Percentiles rank a stretch among this genome's conserved stretches.
These are phyloP conservation scores for Boletellus sp. DNA, from an alignment of 768 basidiomycete species.

Conservation along the genomic window DNA sequence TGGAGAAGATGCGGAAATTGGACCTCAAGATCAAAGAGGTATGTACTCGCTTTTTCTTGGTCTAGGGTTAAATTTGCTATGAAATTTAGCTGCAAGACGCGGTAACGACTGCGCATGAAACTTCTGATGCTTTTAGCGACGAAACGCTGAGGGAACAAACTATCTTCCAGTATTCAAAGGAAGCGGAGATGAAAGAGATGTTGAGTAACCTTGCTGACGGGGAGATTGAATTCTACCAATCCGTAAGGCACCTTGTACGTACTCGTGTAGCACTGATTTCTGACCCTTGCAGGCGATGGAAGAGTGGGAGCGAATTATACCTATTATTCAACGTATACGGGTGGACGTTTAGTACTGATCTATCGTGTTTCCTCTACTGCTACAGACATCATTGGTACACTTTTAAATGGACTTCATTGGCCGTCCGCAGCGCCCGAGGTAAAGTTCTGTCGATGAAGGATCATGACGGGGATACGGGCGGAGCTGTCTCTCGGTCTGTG, in stretches of 20 bases:
- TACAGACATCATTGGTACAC: conserved; percentile 8
- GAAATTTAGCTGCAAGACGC: conserved; percentile 83
- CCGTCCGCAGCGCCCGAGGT: conserved; percentile 4
- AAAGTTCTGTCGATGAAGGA: neutral
- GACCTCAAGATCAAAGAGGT: conserved; percentile 97
- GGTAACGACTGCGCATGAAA: conserved; percentile 91
- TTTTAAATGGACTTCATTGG: conserved; percentile 7
- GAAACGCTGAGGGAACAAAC: conserved; percentile 90
- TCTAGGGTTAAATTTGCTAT: conserved; percentile 1
- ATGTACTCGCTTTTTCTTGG: neutral
- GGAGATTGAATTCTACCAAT: conserved; percentile 91
- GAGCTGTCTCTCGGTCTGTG: neutral
- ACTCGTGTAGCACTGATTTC: conserved; percentile 5
- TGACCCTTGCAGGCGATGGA: conserved; percentile 71
- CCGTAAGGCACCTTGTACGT: conserved; percentile 42
- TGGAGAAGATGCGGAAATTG: conserved; percentile 90
- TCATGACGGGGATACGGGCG: neutral
- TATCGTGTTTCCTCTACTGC: conserved; percentile 16
- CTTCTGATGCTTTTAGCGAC: conserved; percentile 94
- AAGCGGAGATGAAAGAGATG: conserved; percentile 97
- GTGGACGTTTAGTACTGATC: conserved; percentile 69
- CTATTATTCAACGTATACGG: conserved; percentile 88
- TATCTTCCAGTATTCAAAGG: conserved; percentile 86
- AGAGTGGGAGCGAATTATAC: conserved; percentile 95
- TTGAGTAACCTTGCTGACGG: conserved; percentile 86